Evolutionary conservation across 2,329 filamentous ascomycete species (phyloP).

Genomic region (Microsporum ferrugineum): DNA sequence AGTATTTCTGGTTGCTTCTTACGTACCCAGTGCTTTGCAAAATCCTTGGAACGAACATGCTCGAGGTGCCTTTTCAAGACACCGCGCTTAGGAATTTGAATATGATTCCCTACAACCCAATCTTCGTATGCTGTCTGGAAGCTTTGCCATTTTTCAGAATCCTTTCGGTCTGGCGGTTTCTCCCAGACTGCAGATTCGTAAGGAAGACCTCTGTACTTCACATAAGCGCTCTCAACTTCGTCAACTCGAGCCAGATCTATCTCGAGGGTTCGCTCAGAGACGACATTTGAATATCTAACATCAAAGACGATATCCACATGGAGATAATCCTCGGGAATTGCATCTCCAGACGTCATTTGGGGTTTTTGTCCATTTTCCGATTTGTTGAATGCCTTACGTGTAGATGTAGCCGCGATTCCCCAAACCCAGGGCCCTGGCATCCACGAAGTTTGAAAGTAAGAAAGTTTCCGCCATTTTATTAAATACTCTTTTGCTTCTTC

Average conservation of each 20-base stretch:
- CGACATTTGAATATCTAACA: conserved; percentile 55
- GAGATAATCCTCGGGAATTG: conserved; percentile 77
- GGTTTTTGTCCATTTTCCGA: conserved; percentile 51
- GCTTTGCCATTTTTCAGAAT: conserved; percentile 58
- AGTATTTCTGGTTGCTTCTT: conserved; percentile 62
- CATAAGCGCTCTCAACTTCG: conserved; percentile 60
- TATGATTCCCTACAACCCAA: conserved; percentile 68
- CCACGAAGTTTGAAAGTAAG: conserved; percentile 76
- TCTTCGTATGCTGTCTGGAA: conserved; percentile 78
- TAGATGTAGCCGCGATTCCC: conserved; percentile 51
- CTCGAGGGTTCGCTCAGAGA: conserved; percentile 48
- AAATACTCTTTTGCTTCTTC: conserved; percentile 86
- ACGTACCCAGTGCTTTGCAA: conserved; percentile 55
- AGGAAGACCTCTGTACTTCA: conserved; percentile 85
- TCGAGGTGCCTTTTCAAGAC: conserved; percentile 57
- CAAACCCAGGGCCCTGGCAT: conserved; percentile 82
- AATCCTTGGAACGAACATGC: conserved; percentile 54
- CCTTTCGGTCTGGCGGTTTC: conserved; percentile 53
- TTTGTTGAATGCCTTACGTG: conserved; percentile 66
- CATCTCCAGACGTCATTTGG: conserved; percentile 61
- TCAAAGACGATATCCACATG: conserved; percentile 81
- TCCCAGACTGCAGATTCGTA: conserved; percentile 94
- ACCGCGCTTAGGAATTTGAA: conserved; percentile 45
- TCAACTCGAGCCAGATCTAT: conserved; percentile 60
- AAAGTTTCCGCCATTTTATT: conserved; percentile 71